phyloP scores from a whole-genome alignment of 345 rosid genomes.

The Erodium maritimum region DNA sequence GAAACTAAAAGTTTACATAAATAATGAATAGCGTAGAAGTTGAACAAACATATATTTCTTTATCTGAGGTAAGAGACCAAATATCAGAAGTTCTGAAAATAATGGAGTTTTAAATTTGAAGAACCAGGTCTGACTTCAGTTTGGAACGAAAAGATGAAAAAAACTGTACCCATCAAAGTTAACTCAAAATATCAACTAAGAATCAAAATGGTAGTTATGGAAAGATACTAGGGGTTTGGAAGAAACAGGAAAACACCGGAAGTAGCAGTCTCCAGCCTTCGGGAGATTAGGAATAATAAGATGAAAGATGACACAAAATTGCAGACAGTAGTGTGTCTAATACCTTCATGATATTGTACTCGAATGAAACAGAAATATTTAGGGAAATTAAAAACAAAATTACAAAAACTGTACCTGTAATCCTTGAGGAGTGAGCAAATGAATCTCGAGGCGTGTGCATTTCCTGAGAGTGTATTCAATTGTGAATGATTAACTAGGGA shows the following conservation, averaged over 20 bases:
- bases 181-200: neutral
- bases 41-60: neutral
- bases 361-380: neutral
- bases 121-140: neutral
- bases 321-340: too few relatives aligned
- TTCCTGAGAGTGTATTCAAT: constrained; percentile 42
- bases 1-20: neutral
- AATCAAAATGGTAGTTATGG: neutral
- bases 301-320: too few relatives aligned
- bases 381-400: neutral
- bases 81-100: neutral
- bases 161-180: too few relatives aligned
- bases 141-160: neutral
- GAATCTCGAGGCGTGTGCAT: constrained; percentile 86
- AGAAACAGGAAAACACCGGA: neutral
- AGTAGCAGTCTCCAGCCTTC: neutral
- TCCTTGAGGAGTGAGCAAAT: constrained; percentile 68
- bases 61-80: neutral
- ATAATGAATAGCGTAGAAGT: neutral
- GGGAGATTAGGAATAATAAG: too few relatives aligned
- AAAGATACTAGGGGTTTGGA: neutral
- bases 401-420: constrained; percentile 44
- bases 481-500: neutral
- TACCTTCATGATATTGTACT: neutral
- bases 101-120: neutral